phyloP scores from a whole-genome alignment of 306 rosid species.

The Clitoria ternatea region DNA sequence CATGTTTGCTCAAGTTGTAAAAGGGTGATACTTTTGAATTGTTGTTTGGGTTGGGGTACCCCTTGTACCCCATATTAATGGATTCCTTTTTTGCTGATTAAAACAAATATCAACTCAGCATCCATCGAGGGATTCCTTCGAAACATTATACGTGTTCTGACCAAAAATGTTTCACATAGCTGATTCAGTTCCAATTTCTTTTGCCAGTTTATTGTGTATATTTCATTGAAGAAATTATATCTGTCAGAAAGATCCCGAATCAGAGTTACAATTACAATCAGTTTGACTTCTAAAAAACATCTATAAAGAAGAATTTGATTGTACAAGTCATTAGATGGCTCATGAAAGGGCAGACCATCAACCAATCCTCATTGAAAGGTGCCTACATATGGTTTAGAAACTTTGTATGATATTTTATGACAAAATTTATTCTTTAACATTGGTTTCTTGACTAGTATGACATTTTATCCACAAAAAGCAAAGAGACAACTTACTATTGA shows the following conservation, averaged over 20 bases:
- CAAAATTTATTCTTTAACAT: background rate
- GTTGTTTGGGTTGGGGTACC: too few species aligned
- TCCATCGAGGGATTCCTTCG: background rate
- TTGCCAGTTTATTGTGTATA: background rate
- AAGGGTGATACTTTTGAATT: too few species aligned
- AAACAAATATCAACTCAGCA: background rate
- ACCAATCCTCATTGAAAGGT: background rate
- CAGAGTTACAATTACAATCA: background rate
- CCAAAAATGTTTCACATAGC: background rate
- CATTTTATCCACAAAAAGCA: background rate
- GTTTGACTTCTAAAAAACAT: background rate
- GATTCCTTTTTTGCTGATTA: too few species aligned
- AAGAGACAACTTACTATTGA: slow-evolving; percentile 13
- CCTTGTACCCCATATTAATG: too few species aligned
- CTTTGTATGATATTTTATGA: background rate
- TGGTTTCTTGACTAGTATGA: background rate
- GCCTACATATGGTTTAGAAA: background rate
- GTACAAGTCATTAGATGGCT: background rate
- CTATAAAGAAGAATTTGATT: background rate
- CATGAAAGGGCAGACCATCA: background rate
- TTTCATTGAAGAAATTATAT: background rate
- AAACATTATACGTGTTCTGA: background rate
- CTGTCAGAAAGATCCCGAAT: background rate
- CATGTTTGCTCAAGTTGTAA: too few species aligned
- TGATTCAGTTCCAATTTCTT: background rate